Evolutionary conservation across 495 filamentous ascomycete genomes (phyloP).

Genomic region (Durotheca rogersii): DNA sequence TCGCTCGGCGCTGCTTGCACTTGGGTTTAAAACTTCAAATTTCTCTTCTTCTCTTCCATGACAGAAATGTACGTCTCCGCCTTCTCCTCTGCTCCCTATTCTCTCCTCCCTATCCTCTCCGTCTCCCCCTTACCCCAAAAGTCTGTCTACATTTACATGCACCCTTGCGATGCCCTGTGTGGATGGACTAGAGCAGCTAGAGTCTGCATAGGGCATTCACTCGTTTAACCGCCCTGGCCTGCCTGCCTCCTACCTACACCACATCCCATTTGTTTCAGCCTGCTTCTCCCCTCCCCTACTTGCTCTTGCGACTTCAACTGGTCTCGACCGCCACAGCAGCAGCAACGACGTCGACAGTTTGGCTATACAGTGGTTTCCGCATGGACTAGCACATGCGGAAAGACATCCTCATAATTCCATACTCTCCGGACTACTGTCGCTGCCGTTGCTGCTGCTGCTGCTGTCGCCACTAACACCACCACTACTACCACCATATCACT

Average conservation of each 20-base stretch:
- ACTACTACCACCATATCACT: too few relatives aligned
- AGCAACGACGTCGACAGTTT: neutral
- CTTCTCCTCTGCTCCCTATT: neutral
- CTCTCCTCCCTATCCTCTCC: neutral
- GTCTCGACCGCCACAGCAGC: neutral
- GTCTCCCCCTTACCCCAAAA: neutral
- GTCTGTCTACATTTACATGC: neutral
- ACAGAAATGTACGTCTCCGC: conserved; percentile 18
- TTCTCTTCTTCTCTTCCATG: conserved; percentile 6
- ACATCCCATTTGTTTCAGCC: neutral
- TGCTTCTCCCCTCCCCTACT: neutral
- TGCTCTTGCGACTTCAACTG: neutral
- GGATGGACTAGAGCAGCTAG: neutral
- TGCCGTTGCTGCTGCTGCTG: too few relatives aligned
- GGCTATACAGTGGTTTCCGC: neutral
- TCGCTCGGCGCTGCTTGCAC: conserved; percentile 3
- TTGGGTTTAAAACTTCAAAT: neutral
- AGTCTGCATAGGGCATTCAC: neutral
- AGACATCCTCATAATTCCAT: neutral
- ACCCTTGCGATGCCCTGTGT: neutral
- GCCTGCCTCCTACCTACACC: neutral
- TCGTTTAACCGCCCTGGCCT: neutral
- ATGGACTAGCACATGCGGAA: neutral
- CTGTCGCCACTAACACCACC: too few relatives aligned
- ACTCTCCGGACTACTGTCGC: too few relatives aligned